These are phyloP conservation scores for Hypoxylon fragiforme DNA, from an alignment of 495 filamentous ascomycete genomes.

Conservation along the genomic window DNA sequence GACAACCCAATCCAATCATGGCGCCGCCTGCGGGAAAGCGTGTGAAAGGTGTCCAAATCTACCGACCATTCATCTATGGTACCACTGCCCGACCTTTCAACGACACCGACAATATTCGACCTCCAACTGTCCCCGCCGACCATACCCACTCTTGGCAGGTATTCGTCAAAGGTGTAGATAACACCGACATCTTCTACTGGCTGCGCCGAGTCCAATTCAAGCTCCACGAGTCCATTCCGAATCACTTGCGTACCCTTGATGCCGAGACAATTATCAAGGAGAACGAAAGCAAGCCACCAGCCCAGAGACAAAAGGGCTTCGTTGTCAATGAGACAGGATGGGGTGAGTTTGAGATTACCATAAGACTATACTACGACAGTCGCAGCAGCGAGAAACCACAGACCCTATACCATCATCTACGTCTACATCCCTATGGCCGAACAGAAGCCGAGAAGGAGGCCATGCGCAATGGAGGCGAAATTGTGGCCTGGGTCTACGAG, in stretches of 20 bases:
- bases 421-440: slow-evolving; percentile 83
- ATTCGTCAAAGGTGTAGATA: slow-evolving; percentile 83
- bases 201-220: slow-evolving; percentile 97
- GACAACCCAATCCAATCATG: slow-evolving; percentile 37
- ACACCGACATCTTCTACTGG: slow-evolving; percentile 90
- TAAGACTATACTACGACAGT: slow-evolving; percentile 87
- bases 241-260: slow-evolving; percentile 73
- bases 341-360: slow-evolving; percentile 95
- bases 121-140: slow-evolving; percentile 70
- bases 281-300: slow-evolving; percentile 56
- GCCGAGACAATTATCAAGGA: slow-evolving; percentile 58
- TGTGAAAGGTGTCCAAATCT: slow-evolving; percentile 71
- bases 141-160: slow-evolving; percentile 97
- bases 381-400: slow-evolving; percentile 88
- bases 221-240: slow-evolving; percentile 91
- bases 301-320: slow-evolving; percentile 52
- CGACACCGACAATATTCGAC: slow-evolving; percentile 57
- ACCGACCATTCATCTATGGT: slow-evolving; percentile 81
- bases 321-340: slow-evolving; percentile 90
- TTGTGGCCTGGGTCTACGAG: slow-evolving; percentile 80
- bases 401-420: slow-evolving; percentile 85
- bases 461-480: slow-evolving; percentile 62
- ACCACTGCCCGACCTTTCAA: slow-evolving; percentile 77
- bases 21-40: slow-evolving; percentile 59
- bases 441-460: slow-evolving; percentile 73